Evolutionary conservation across 345 rosid genomes (phyloP), one percentile per base, ranked within the genome.

Genomic region (Dipteronia dyeriana): DNA sequence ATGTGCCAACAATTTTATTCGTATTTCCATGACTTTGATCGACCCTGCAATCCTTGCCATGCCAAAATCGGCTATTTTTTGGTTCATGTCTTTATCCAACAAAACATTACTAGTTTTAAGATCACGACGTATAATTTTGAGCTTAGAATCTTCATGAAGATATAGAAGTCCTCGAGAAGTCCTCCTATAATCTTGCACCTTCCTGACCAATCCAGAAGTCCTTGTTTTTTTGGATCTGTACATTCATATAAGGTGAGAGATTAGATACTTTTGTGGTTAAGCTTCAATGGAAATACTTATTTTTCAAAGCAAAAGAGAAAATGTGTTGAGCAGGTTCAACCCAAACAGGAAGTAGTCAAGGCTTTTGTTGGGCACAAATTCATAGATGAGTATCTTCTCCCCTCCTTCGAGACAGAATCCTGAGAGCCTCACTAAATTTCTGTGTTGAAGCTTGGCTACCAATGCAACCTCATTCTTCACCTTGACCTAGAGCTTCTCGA

Each of bases 391-490:
- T 51, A 86, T 74, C 56, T 78, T 87, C 78, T 87, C 90, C 3
- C 60, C 39, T 31, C 70, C 66, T 69, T 87, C 85, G 17, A 79
- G 26, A 76, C 86, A 83, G 71, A 74, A 87, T 10, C 90, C 90
- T 41, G 81, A 29, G 13, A 87, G 66, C 73, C 85, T 81, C 20
- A 85, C 88, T 16, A 85, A 85, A 74, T 83, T 85, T 7, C 84
- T 73, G 76, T 87, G 90, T 45, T 87, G 86, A 34, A 87, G 90
- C 64, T 83, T 85, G 5, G 86, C 86, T 0, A 87, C 78, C 13
- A 87, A 77, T 12, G 74, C 54, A 49, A 77, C 86, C 80, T 87
- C 88, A 59, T 26, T 79, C 81, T 10, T 39, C 23, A 2, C 88
- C 88, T 81, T 87, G 88, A 3, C 70, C 78, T n/a, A 1, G 90